Conservation (phyloP, 2,329 filamentous ascomycete species). For the Paecilomyces sp. region DNA sequence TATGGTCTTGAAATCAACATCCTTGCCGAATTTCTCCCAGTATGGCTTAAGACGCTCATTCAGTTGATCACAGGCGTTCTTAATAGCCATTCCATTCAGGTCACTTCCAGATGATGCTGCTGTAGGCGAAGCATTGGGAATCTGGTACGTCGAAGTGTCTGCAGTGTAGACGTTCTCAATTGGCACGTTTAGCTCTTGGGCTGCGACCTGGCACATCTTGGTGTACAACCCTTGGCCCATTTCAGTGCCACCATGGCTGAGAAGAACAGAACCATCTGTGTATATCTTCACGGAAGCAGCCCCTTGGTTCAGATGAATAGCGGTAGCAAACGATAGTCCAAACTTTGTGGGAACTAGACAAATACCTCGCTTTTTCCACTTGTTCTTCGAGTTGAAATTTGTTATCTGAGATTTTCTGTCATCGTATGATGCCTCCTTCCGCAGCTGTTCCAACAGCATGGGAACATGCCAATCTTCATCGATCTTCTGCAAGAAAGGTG, state of each 20-base stretch:
- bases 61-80: conserved; percentile 12
- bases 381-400: conserved; percentile 11
- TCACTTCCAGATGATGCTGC: conserved; percentile 18
- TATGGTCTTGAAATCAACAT: conserved; percentile 8
- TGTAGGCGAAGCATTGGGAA: conserved; percentile 17
- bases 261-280: conserved; percentile 14
- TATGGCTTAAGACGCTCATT: conserved; percentile 9
- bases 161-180: conserved; percentile 13
- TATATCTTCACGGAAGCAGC: conserved; percentile 14
- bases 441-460: conserved; percentile 14
- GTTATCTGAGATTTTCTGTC: conserved; percentile 6
- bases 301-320: conserved; percentile 18
- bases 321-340: conserved; percentile 18
- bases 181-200: conserved; percentile 12
- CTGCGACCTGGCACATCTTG: conserved; percentile 18
- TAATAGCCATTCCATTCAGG: conserved; percentile 17
- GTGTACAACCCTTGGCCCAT: conserved; percentile 20
- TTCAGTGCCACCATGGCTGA: conserved; percentile 17
- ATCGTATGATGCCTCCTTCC: conserved; percentile 8
- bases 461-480: conserved; percentile 19
- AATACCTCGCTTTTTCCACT: conserved; percentile 16
- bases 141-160: conserved; percentile 14
- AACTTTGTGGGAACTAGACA: conserved; percentile 17
- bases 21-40: conserved; percentile 7
- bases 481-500: conserved; percentile 16